Percentiles rank a stretch among this genome's conserved stretches.
Evolutionary conservation across 768 basidiomycete genomes (phyloP).

Genomic region (Hygrophorus pudorinus): DNA sequence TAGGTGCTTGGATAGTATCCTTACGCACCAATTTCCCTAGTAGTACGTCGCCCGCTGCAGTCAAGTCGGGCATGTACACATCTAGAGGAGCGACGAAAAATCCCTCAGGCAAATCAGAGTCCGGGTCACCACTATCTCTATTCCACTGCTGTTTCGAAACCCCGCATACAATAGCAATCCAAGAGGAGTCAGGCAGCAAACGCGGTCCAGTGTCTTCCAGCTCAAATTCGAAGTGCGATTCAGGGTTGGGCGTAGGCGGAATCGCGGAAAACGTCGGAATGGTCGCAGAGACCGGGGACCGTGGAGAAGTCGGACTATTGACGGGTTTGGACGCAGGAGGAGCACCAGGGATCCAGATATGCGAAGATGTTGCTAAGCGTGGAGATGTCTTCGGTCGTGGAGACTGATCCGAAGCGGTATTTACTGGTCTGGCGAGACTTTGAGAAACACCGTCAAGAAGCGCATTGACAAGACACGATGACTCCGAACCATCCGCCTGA

Average conservation of each 20-base stretch:
- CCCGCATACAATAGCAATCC: slow-evolving; percentile 78
- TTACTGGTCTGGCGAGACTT: too few species aligned
- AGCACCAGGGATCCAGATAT: slow-evolving; percentile 49
- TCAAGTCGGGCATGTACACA: slow-evolving; percentile 79
- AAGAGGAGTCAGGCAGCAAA: slow-evolving; percentile 55
- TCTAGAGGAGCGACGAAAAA: slow-evolving; percentile 72
- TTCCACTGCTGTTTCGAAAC: slow-evolving; percentile 50
- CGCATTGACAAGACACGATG: too few species aligned
- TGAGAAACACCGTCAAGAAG: too few species aligned
- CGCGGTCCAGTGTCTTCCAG: slow-evolving; percentile 19
- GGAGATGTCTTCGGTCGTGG: slow-evolving; percentile 13
- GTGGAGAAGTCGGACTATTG: slow-evolving; percentile 7
- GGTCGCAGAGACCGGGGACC: slow-evolving; percentile 11
- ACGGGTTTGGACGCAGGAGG: slow-evolving; percentile 36
- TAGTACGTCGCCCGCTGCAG: slow-evolving; percentile 61
- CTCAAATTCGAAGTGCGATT: slow-evolving; percentile 5
- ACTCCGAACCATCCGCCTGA: background rate
- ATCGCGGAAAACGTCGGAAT: slow-evolving; percentile 19
- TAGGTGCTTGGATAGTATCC: background rate
- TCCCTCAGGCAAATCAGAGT: slow-evolving; percentile 41
- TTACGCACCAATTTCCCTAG: slow-evolving; percentile 63
- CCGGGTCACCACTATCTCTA: slow-evolving; percentile 9
- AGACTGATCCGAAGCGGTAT: too few species aligned
- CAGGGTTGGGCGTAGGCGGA: slow-evolving; percentile 25
- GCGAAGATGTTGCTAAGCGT: slow-evolving; percentile 40